phyloP scores from a whole-genome alignment of 371 early-diverging fungal species.

The Mortierella sp. region DNA sequence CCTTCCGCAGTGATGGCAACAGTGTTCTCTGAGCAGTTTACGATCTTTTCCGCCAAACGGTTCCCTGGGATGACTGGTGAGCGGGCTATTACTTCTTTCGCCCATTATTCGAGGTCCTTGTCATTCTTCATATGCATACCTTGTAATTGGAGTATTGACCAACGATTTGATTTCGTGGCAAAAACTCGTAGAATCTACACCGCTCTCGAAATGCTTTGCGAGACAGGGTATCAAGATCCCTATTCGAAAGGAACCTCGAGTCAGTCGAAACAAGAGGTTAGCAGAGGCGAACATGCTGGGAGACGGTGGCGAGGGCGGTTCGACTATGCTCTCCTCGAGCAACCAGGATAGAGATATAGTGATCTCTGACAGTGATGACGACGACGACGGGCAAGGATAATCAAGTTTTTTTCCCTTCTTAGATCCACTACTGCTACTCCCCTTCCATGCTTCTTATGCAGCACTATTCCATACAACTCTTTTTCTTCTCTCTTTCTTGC shows the following conservation, averaged over 20 bases:
- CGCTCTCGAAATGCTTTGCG: conserved; percentile 77
- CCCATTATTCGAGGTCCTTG: too few relatives aligned
- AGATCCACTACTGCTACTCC: background rate
- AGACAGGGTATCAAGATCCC: conserved; percentile 80
- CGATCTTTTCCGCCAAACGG: conserved; percentile 73
- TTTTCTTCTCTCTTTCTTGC: too few relatives aligned
- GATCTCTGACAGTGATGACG: conserved; percentile 36
- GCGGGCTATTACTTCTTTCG: conserved; percentile 14
- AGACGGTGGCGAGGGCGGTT: conserved; percentile 1
- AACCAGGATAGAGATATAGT: conserved; percentile 17
- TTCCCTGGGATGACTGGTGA: conserved; percentile 80
- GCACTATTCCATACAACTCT: too few relatives aligned
- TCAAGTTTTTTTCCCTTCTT: background rate
- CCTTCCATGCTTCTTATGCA: background rate
- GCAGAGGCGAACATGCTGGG: background rate
- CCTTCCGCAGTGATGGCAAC: conserved; percentile 51
- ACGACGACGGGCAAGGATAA: conserved; percentile 25
- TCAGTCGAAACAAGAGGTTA: conserved; percentile 21
- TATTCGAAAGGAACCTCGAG: conserved; percentile 64
- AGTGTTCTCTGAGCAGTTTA: conserved; percentile 65
- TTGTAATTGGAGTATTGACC: background rate
- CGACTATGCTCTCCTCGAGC: background rate
- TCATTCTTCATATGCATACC: background rate
- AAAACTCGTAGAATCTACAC: conserved; percentile 67
- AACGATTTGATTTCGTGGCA: background rate